Evolutionary conservation across 768 basidiomycete genomes (phyloP), one percentile per base, ranked within the genome.

Genomic region (Tephrocybe sp.): DNA sequence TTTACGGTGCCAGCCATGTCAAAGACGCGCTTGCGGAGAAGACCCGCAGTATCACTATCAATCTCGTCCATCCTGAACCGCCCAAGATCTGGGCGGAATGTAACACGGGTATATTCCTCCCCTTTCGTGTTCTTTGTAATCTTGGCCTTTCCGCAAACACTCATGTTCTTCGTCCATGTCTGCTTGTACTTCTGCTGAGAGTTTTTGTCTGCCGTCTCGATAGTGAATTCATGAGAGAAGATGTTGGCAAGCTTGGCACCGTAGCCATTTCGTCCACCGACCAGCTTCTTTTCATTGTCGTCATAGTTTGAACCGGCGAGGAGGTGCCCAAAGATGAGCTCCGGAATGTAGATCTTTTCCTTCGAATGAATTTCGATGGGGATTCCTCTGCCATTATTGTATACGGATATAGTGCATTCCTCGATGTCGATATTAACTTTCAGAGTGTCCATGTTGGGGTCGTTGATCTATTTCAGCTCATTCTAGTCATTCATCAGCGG

Each of bases 231-330:
- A 54, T 80, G 86, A 2, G 97, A 99, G 73, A 98, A 99, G 57
- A 97, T 97, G 70, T 99, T 98, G 45, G 97, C 88, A 34, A 99
- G 79, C 65, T 99, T 99, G 45, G 97, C 97, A 59, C 97, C 97
- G 61, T 92, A 98, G 62, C 97, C 97, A 61, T 99, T 99, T 61
- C 97, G 84, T 67, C 97, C 97, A 69, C 97, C 97, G 0, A 94
- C 97, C 42, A 98, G 79, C 70, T 97, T 97, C 79, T 94, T 97
- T 73, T 99, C 94, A 67, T 94, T 88, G 59, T 99, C 97, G 66
- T 99, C 95, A 61, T 95, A 98, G 74, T 98, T 98, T 38, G 93
- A 95, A 10, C 88, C 91, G 1, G 95, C 90, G 19, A 97, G 77
- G 15, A 99, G 78, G 64, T 97, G 86, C 5, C 97, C 97, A 59